Evolutionary conservation across 768 basidiomycete species (phyloP).

Genomic region (Tubosaeta sp.): DNA sequence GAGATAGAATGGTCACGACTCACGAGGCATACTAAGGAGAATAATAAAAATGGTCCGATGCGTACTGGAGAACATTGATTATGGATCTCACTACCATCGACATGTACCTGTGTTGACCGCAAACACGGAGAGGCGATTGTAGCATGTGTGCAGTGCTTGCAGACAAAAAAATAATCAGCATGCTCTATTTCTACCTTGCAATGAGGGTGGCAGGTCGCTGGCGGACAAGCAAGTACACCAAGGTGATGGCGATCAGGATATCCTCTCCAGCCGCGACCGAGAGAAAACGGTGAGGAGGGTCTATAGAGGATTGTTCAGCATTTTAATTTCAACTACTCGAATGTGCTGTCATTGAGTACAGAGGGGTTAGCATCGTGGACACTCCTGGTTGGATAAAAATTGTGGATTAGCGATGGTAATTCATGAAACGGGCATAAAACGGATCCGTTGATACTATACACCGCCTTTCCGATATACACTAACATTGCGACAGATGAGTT

Average conservation of each 20-base stretch:
- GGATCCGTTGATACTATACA: neutral
- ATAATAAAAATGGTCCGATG: too few relatives aligned
- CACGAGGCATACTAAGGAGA: too few relatives aligned
- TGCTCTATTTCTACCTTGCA: neutral
- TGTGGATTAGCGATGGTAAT: neutral
- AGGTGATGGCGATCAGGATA: neutral
- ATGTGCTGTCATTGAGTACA: neutral
- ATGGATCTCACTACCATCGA: too few relatives aligned
- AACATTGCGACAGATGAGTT: neutral
- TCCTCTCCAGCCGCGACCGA: neutral
- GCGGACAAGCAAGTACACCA: neutral
- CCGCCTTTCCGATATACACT: neutral
- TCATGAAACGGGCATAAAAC: neutral
- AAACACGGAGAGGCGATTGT: neutral
- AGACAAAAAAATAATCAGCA: too few relatives aligned
- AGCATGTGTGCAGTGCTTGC: slow-evolving; percentile 1
- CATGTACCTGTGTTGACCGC: slow-evolving; percentile 28
- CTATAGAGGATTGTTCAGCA: neutral
- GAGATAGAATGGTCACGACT: too few relatives aligned
- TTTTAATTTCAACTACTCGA: neutral
- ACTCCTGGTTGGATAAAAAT: neutral
- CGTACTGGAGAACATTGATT: too few relatives aligned
- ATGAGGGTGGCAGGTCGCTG: neutral
- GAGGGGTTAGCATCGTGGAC: neutral
- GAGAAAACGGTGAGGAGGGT: neutral